These are phyloP conservation scores for Blastobotrys capitulatus DNA, from an alignment of 1,139 yeast species.

Conservation along the genomic window DNA sequence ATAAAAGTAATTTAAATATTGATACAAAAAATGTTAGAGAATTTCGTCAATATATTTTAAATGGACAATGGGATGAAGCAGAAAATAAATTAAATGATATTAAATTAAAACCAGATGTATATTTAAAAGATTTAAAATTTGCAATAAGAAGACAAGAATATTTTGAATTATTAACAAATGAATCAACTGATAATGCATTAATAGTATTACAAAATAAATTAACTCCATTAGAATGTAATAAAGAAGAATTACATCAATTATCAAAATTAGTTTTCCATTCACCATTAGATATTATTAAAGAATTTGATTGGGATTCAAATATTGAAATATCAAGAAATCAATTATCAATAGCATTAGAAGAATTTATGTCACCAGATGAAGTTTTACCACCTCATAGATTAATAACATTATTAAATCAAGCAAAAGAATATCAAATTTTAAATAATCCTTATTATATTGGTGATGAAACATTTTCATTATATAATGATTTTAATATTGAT, in stretches of 20 bases:
- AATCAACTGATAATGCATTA: slow-evolving; percentile 35
- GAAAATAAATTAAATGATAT: slow-evolving; percentile 28
- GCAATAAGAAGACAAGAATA: slow-evolving; percentile 33
- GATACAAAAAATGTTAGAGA: slow-evolving; percentile 36
- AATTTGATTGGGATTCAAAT: background rate
- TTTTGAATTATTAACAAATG: slow-evolving; percentile 25
- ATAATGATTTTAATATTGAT: slow-evolving; percentile 31
- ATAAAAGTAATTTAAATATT: slow-evolving; percentile 38
- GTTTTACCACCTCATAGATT: slow-evolving; percentile 51
- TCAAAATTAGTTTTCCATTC: background rate
- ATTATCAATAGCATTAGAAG: slow-evolving; percentile 41
- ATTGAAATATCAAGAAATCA: slow-evolving; percentile 38
- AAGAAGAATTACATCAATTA: slow-evolving; percentile 23
- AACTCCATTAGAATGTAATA: slow-evolving; percentile 18
- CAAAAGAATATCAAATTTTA: slow-evolving; percentile 29
- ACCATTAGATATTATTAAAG: background rate
- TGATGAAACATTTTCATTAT: slow-evolving; percentile 26
- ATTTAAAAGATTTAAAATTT: slow-evolving; percentile 24
- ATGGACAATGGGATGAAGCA: slow-evolving; percentile 42
- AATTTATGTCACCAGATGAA: slow-evolving; percentile 45
- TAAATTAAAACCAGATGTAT: background rate
- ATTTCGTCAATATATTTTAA: slow-evolving; percentile 37
- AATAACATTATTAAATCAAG: slow-evolving; percentile 45
- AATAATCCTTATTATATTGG: slow-evolving; percentile 39
- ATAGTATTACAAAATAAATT: slow-evolving; percentile 36